Base-by-base conservation (phyloP, 345 rosid genomes). In the Salix udensis region DNA sequence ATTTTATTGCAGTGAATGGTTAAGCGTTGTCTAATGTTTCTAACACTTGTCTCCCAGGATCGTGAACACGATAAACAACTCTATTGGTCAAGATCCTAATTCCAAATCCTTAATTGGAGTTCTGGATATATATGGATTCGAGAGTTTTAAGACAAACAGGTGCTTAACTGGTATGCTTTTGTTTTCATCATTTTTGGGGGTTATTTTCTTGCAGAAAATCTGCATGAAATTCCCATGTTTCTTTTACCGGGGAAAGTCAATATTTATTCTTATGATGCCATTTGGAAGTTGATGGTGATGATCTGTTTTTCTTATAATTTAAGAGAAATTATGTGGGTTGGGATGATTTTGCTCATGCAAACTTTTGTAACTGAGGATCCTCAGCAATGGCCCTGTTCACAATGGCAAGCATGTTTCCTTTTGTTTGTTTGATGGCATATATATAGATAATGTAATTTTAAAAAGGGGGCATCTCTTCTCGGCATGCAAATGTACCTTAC, bases 141-240 rank as follows among this genome's bases (percentile, higher is more conserved):
- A 96, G 89, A 96, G 98, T 91, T 96, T 96, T 92, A 92, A 96
- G 92, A 93, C 97, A 85, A 96, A 96, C 93, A 96, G 99, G 99
- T 96, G 94, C 96, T 89, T 90, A 82, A 85, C 87, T 68, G 88
- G 90, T 88, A 91, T 82, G 79, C 79, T 78, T 50, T 76, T 65
- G 73, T 77, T 50, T 78, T 89, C 90, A 77, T 88, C 77, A 82
- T 77, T 82, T 75, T 39, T 65, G 78, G 75, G 82, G 77, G 83
- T 77, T 75, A 79, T 42, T 76, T 61, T 80, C 79, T 75, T 77
- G 77, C 71, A 72, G 74, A 68, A 44, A 68, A 62, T 77, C 75
- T 77, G 82, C 78, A 72, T 69, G 68, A 76, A 78, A 74, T 74
- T 42, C 71, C 71, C 37, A 15, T 68, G 77, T 65, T 77, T 70